Base-by-base conservation (phyloP, 1,284 basidiomycete species). In the Ceraceosorus guamensis region DNA sequence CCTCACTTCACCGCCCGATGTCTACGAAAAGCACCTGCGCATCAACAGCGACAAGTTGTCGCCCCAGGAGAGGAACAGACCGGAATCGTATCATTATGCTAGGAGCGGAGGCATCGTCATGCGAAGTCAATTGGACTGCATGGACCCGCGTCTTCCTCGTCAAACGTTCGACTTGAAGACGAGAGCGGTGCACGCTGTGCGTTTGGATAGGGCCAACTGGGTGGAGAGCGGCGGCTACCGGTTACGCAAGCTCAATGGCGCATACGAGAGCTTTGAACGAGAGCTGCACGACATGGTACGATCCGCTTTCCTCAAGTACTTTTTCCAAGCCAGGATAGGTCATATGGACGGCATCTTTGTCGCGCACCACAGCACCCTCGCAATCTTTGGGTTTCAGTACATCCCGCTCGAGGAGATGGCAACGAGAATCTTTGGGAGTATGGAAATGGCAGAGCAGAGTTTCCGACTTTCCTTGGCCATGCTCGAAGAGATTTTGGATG, bases 131-230 rank as follows among this genome's bases (percentile, higher is more conserved):
- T 82, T 98, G 8, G 93, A 98, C 75, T 92, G 91, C 68, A 78
- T 84, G 1, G 88, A 97, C 71, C 68, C 78, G 37, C 82, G 88
- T 34, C 78, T 98, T 16, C 92, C 92, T 1, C 89, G 91, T 0
- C 86, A 85, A 31, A 86, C 93, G 0, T 98, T 98, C 67, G 93
- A 98, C 73, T 86, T 98, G 77, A 98, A 98, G 78, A 97, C 93
- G 0, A 83, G 92, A 44, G 91, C 91, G 0, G 87, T 85, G 39
- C 78, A 89, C 37, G 85, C 89, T 0, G 85, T 97, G 49, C 85
- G 93, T 5, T 80, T 88, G 69, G 92, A 98, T 77, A 79, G 87
- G 7, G 81, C 89, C 51, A 97, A 97, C 75, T 88, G 85, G 70
- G 82, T 85, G 77, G 75, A 77, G 47, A 67, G 67, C 0, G 67